phyloP scores from a whole-genome alignment of 2,329 filamentous ascomycete species.

The Fusarium albidum region DNA sequence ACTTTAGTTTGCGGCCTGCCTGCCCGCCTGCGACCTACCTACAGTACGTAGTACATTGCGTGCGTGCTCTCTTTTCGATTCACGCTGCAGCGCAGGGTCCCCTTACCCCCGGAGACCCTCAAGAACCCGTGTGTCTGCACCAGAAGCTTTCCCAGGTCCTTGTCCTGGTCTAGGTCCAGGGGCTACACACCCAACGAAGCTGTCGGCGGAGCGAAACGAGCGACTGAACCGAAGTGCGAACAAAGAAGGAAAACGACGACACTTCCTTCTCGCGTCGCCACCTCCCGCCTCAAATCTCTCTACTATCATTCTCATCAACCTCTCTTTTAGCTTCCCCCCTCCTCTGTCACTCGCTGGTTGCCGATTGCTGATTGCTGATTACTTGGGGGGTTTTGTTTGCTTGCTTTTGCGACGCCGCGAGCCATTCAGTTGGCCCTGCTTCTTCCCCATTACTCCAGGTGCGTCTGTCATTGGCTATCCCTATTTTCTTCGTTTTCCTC shows the following conservation, averaged over 20 bases:
- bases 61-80: slow-evolving; percentile 16
- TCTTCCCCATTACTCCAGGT: slow-evolving; percentile 30
- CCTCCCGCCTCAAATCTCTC: slow-evolving; percentile 13
- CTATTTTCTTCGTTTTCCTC: slow-evolving; percentile 20
- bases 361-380: neutral
- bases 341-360: slow-evolving; percentile 20
- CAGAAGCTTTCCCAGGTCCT: slow-evolving; percentile 28
- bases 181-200: slow-evolving; percentile 30
- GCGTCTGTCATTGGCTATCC: slow-evolving; percentile 29
- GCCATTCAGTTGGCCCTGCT: slow-evolving; percentile 18
- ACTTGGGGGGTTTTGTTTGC: slow-evolving; percentile 14
- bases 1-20: slow-evolving; percentile 11
- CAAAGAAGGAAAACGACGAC: slow-evolving; percentile 31
- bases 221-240: slow-evolving; percentile 7
- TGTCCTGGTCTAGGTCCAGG: slow-evolving; percentile 30
- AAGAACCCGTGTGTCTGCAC: slow-evolving; percentile 3
- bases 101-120: neutral
- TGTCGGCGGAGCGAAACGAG: slow-evolving; percentile 28
- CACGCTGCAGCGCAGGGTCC: slow-evolving; percentile 11
- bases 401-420: slow-evolving; percentile 32
- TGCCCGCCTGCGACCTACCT: neutral
- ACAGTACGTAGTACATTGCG: slow-evolving; percentile 2
- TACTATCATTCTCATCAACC: slow-evolving; percentile 17
- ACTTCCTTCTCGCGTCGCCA: slow-evolving; percentile 22
- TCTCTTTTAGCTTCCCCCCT: slow-evolving; percentile 6